Evolutionary conservation across 306 rosid species (phyloP).

Genomic region (Pyrus pyrifolia): DNA sequence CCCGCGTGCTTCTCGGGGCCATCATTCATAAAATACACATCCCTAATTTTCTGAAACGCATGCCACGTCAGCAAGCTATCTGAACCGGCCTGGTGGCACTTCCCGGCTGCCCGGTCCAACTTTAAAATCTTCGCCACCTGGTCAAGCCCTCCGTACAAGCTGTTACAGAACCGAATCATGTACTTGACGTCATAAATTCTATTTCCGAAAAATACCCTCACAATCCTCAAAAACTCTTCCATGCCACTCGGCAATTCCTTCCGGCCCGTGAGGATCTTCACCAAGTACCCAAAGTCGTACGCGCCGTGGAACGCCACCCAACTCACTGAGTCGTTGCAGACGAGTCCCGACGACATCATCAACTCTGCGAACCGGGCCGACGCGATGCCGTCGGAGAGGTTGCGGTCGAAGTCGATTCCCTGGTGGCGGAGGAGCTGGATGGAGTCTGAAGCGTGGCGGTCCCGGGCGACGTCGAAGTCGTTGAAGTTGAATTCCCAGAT

Average conservation of each 20-base stretch:
- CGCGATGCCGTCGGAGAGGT: conserved; percentile 33
- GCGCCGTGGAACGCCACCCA: conserved; percentile 82
- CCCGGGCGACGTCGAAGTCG: conserved; percentile 45
- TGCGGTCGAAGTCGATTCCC: conserved; percentile 52
- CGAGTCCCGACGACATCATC: conserved; percentile 55
- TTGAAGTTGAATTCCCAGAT: conserved; percentile 69
- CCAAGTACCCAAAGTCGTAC: conserved; percentile 62
- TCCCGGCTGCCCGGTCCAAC: conserved; percentile 58
- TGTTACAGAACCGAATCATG: conserved; percentile 51
- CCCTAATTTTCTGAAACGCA: conserved; percentile 47
- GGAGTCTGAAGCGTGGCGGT: conserved; percentile 47
- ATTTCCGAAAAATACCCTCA: conserved; percentile 40
- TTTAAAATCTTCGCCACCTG: conserved; percentile 44
- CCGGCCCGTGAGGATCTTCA: conserved; percentile 48
- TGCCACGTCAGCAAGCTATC: conserved; percentile 74
- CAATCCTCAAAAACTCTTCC: conserved; percentile 27
- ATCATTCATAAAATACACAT: conserved; percentile 30
- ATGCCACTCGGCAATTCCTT: conserved; percentile 24
- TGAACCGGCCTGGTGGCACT: conserved; percentile 75
- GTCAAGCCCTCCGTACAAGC: conserved; percentile 62
- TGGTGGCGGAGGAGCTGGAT: conserved; percentile 49
- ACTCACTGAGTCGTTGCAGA: conserved; percentile 43
- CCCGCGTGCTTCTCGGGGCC: conserved; percentile 52
- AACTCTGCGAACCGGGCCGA: conserved; percentile 39
- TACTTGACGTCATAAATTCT: conserved; percentile 58